phyloP scores from a whole-genome alignment of 2,329 filamentous ascomycete genomes.

The Taxawa tesnikishii region DNA sequence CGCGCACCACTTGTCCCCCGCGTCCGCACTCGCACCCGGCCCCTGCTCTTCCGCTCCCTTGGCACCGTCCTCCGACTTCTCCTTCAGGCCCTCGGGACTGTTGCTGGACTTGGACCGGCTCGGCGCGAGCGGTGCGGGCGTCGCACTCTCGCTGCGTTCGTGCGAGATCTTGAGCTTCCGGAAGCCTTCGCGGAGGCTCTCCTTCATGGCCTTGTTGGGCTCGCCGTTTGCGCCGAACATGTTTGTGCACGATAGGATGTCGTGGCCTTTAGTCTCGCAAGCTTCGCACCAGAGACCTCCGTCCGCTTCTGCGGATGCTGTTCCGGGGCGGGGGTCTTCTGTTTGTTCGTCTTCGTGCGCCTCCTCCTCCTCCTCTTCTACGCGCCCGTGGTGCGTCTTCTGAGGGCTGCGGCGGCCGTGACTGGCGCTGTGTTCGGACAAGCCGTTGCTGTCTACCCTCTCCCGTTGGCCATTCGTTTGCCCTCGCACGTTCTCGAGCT shows the following conservation, averaged over 20 bases:
- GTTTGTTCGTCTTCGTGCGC: neutral
- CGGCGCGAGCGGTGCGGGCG: neutral
- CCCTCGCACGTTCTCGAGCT: slow-evolving; percentile 29
- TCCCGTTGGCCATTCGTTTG: slow-evolving; percentile 39
- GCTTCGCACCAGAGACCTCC: too few species aligned
- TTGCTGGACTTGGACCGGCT: slow-evolving; percentile 6
- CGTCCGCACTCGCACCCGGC: slow-evolving; percentile 38
- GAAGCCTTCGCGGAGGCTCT: neutral
- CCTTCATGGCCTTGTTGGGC: neutral
- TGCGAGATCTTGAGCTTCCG: slow-evolving; percentile 1
- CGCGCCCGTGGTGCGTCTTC: slow-evolving; percentile 14
- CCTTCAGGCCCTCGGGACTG: slow-evolving; percentile 10
- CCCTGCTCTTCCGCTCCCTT: slow-evolving; percentile 17
- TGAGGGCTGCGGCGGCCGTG: slow-evolving; percentile 36
- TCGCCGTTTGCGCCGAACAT: neutral
- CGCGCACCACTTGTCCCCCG: slow-evolving; percentile 91
- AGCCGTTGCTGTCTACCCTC: slow-evolving; percentile 26
- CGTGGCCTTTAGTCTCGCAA: slow-evolving; percentile 2
- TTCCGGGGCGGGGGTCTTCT: neutral
- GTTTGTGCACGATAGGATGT: neutral
- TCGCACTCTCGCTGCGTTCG: slow-evolving; percentile 1
- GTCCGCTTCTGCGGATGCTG: slow-evolving; percentile 1
- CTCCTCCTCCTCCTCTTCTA: slow-evolving; percentile 1
- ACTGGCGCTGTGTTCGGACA: slow-evolving; percentile 43
- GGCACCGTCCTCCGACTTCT: slow-evolving; percentile 8